Evolutionary conservation across 2,329 filamentous ascomycete genomes (phyloP), one percentile per base, ranked within the genome.

Genomic region (Diaporthe nobilis): DNA sequence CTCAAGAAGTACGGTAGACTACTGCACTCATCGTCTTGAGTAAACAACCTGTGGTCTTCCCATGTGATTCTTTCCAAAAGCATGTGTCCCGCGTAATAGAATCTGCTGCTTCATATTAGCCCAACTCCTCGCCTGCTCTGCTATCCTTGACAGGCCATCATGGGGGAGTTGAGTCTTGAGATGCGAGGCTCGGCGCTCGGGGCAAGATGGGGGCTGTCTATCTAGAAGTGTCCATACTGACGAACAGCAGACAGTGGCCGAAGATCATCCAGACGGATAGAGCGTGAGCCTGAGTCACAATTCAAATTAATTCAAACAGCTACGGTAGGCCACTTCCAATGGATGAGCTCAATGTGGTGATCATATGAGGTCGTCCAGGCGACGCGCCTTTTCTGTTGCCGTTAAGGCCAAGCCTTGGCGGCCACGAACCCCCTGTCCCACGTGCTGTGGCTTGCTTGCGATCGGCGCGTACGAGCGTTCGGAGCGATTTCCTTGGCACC

Each of bases 361-460:
- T 58, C 31, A 58, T 4, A 25, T 13, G 58, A 42, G 28, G 37
- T 61, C 58, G 37, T 28, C 15, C 3, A 28, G 37, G 13, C 22
- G 44, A 68, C 20, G 44, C 44, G 44, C 63, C 44, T 68, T n/a
- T 51, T 37, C 37, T 10, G 5, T 49, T 39, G 63, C 44, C 22
- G 63, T 28, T 22, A 51, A 51, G 28, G 20, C 63, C 28, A 68
- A 68, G 44, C 63, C 63, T 68, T 51, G 63, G 63, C 63, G 22
- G 44, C 63, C 22, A 51, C 44, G 63, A 68, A 17, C 28, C 60
- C 13, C 44, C 44, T 15, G 25, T 10, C 31, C 20, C 63, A 68
- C 63, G 44, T 68, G 63, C 25, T 39, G 20, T 37, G 63, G 44
- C 25, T 51, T 49, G 61, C 44, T 20, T 31, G 63, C 47, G 31